A percentile compares a stretch with the other conserved stretches of the same genome.
Conservation (phyloP, 352 stramenopile species). For the Elongisporangium prolatum region DNA sequence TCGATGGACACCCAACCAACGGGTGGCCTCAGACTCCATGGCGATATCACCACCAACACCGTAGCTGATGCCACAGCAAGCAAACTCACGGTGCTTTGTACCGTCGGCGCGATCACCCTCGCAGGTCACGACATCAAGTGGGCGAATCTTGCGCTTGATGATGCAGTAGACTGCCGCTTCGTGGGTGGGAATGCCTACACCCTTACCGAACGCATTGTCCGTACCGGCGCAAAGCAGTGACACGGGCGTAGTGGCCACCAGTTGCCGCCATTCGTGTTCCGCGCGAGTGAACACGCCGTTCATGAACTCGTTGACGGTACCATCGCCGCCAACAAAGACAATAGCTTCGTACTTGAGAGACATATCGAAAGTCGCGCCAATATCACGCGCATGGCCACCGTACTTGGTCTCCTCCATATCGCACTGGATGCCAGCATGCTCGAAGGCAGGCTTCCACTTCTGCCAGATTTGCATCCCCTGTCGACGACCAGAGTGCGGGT, state of each 20-base stretch:
- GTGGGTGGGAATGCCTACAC: conserved; percentile 62
- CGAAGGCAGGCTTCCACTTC: conserved; percentile 50
- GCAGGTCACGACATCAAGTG: conserved; percentile 63
- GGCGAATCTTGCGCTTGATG: conserved; percentile 79
- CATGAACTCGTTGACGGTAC: conserved; percentile 84
- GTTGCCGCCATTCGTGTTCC: conserved; percentile 65
- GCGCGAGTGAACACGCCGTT: conserved; percentile 69
- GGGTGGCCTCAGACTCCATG: conserved; percentile 62
- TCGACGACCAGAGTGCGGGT: conserved; percentile 63
- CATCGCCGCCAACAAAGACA: conserved; percentile 73
- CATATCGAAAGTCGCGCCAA: conserved; percentile 52
- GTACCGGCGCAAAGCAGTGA: conserved; percentile 69
- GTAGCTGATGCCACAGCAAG: conserved; percentile 71
- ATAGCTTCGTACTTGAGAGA: conserved; percentile 66
- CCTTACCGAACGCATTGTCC: conserved; percentile 74
- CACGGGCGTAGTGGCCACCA: conserved; percentile 68
- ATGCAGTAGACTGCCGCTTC: conserved; percentile 69
- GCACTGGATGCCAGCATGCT: conserved; percentile 61
- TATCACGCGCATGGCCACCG: conserved; percentile 66
- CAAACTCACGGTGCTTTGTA: conserved; percentile 51
- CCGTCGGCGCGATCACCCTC: conserved; percentile 42
- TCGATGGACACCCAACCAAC: conserved; percentile 65
- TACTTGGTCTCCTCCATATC: conserved; percentile 76
- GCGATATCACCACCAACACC: conserved; percentile 73
- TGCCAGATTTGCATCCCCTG: conserved; percentile 59